Evolutionary conservation across 2,329 filamentous ascomycete species (phyloP), one percentile per base, ranked within the genome.

Genomic region (Ceratocystis albifundus): DNA sequence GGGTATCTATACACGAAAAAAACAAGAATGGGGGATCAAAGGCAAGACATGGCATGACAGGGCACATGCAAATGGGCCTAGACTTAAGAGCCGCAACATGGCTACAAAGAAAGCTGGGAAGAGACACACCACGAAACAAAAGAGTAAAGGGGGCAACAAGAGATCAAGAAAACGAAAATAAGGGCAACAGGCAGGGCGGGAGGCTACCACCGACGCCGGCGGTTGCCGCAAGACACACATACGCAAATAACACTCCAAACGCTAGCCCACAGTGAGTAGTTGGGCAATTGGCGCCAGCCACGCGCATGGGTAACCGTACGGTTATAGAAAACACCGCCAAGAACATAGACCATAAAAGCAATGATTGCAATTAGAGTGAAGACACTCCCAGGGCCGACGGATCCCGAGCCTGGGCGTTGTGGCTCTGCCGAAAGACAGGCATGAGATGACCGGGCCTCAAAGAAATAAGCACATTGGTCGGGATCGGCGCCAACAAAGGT

Each of bases 301-400:
- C 94, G 83, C 71, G 96, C 91, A 74, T 99, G 90, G 76, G 92
- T 88, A 67, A 99, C 92, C 41, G 90, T 95, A 68, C 94, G 85
- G 76, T 96, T 93, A 79, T 97, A 99, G 69, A 96, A 91, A 71
- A 96, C 88, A 72, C 94, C 94, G 71, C 94, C 94, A 46, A 95
- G 82, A 66, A 96, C 79, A 76, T 99, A 99, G 25, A 94, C 94
- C 8, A 93, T 77, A 46, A 96, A 81, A 8, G 92, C 89, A 68
- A 85, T 82, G 68, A 81, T 79, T 70, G 84, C 83, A 74, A 99
- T 97, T 70, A 97, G 88, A 68, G 89, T 88, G 74, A 99, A 99
- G 12, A 99, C 75, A 79, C 90, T 77, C 74, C 88, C 72, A 75
- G 94, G 77, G 73, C 89, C 76, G 80, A 87, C 77, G 76, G 86